Conservation (phyloP, 805 yeast species). For the Naumovozyma baii region DNA sequence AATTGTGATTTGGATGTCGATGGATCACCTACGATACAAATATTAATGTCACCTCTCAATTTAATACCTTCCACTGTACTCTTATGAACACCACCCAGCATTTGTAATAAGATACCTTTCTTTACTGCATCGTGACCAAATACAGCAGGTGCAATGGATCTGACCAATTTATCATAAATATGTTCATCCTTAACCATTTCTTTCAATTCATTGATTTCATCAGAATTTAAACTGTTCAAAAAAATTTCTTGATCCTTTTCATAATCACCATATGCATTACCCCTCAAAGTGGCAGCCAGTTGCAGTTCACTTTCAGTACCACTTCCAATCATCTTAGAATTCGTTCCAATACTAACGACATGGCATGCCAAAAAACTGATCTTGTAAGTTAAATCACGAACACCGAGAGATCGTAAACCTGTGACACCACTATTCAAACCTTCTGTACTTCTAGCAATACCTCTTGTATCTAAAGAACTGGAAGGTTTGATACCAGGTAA, state of each 20-base stretch:
- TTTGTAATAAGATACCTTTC: slow-evolving; percentile 80
- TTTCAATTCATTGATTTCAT: slow-evolving; percentile 76
- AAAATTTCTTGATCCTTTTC: slow-evolving; percentile 74
- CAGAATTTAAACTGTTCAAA: slow-evolving; percentile 64
- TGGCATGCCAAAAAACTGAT: slow-evolving; percentile 88
- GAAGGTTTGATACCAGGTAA: slow-evolving; percentile 91
- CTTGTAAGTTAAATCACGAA: slow-evolving; percentile 83
- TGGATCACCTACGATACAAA: slow-evolving; percentile 96
- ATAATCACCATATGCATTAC: slow-evolving; percentile 32
- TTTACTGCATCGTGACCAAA: slow-evolving; percentile 92
- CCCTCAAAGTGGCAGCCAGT: slow-evolving; percentile 22
- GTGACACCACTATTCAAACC: slow-evolving; percentile 76
- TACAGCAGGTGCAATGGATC: slow-evolving; percentile 90
- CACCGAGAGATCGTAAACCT: slow-evolving; percentile 89
- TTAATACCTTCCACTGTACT: slow-evolving; percentile 88
- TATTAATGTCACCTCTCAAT: slow-evolving; percentile 91
- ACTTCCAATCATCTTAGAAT: slow-evolving; percentile 6
- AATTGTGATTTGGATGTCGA: slow-evolving; percentile 96
- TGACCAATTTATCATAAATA: slow-evolving; percentile 72
- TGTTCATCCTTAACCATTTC: slow-evolving; percentile 86
- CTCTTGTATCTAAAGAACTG: slow-evolving; percentile 57
- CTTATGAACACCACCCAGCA: slow-evolving; percentile 93
- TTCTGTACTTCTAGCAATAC: slow-evolving; percentile 37
- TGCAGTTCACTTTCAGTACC: slow-evolving; percentile 15
- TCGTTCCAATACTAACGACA: slow-evolving; percentile 53